phyloP scores from a whole-genome alignment of 192 early-diverging fungal species.

The Gryganskiella cystojenkinii region DNA sequence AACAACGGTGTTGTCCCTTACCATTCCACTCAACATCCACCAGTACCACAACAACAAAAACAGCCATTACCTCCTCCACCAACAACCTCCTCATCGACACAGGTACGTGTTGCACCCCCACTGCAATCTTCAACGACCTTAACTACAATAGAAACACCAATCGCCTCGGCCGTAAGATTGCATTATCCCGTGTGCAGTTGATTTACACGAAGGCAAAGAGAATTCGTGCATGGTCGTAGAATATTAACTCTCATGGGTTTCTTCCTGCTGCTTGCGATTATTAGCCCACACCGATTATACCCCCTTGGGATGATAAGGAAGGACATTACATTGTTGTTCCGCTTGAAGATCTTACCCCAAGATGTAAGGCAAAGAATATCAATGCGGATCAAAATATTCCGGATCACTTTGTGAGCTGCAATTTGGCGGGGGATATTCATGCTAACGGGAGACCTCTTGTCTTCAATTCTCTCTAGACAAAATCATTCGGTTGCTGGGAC shows the following conservation, averaged over 20 bases:
- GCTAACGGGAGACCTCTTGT: background rate
- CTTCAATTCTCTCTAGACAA: constrained; percentile 63
- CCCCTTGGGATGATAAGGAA: constrained; percentile 88
- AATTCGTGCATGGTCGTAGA: no score
- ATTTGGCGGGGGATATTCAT: constrained; percentile 13
- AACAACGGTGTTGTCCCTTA: no score
- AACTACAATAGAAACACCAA: no score
- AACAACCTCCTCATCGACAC: background rate
- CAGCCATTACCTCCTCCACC: background rate
- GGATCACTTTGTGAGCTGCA: background rate
- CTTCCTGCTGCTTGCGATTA: background rate
- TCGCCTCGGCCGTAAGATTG: no score
- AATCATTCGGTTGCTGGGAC: constrained; percentile 89
- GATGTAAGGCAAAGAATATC: no score
- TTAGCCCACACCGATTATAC: constrained; percentile 34
- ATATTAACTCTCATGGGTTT: background rate
- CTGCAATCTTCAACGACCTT: no score
- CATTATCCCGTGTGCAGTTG: no score
- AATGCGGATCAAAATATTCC: constrained; percentile 8
- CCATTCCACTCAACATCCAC: background rate
- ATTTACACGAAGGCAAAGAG: no score
- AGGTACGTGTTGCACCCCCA: no score
- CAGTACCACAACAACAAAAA: background rate
- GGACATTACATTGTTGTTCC: constrained; percentile 89
- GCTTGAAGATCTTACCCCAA: constrained; percentile 75